phyloP scores from a whole-genome alignment of 176 grass and related monocot genomes.

The Juncus inflexus region DNA sequence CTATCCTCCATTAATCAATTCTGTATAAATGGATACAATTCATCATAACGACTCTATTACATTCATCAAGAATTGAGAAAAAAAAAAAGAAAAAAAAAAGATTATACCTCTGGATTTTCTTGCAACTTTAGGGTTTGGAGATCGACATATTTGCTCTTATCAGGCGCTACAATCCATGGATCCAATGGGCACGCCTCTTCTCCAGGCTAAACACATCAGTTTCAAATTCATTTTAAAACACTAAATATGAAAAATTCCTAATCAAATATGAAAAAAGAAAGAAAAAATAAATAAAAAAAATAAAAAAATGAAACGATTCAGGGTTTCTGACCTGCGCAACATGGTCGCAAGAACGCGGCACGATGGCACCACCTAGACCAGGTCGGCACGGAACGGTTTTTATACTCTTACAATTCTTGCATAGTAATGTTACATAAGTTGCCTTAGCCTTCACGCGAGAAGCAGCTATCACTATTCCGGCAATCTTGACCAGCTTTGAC shows the following conservation, averaged over 20 bases:
- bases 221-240: not conserved
- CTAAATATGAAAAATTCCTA: not conserved
- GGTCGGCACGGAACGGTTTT: constrained; percentile 72
- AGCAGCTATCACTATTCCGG: constrained; percentile 78
- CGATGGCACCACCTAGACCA: constrained; percentile 84
- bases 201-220: constrained; percentile 45
- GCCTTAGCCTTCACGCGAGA: constrained; percentile 97
- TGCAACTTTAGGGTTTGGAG: constrained; percentile 92
- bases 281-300: not conserved
- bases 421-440: constrained; percentile 82
- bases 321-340: constrained; percentile 47
- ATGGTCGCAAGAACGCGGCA: constrained; percentile 82
- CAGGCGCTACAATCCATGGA: constrained; percentile 91
- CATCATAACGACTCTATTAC: not conserved
- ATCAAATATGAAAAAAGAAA: not conserved
- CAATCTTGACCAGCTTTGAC: constrained; percentile 93
- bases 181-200: constrained; percentile 91
- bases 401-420: constrained; percentile 86
- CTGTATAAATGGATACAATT: not conserved
- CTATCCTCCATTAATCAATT: not conserved
- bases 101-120: constrained; percentile 92
- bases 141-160: constrained; percentile 99
- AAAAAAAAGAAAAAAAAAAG: not conserved
- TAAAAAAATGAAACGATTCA: not conserved
- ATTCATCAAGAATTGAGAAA: not conserved